A percentile compares a stretch with the other conserved stretches of the same genome.
phyloP scores from a whole-genome alignment of 768 basidiomycete species.

The Candolleomyces aberdarensis region DNA sequence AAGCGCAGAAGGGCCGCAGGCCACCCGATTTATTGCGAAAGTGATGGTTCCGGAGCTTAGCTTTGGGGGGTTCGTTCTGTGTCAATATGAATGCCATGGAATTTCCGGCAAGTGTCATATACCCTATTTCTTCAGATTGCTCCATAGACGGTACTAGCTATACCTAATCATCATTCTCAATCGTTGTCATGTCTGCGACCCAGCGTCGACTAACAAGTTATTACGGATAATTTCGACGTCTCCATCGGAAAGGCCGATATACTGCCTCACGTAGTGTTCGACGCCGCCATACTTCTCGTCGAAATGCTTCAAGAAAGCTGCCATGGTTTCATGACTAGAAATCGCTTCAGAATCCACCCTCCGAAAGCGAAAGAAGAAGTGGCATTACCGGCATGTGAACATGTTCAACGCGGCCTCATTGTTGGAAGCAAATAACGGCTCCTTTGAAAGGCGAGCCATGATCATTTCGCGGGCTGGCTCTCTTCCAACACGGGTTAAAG shows the following conservation, averaged over 20 bases:
- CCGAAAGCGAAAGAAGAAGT: background rate
- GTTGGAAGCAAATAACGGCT: slow-evolving; percentile 72
- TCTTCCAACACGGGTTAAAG: slow-evolving; percentile 73
- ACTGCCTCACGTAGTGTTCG: slow-evolving; percentile 56
- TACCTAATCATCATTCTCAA: background rate
- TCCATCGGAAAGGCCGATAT: slow-evolving; percentile 55
- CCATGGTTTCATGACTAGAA: slow-evolving; percentile 70
- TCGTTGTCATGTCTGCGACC: background rate
- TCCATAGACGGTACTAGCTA: too few relatives aligned
- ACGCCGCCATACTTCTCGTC: slow-evolving; percentile 66
- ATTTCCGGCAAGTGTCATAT: background rate
- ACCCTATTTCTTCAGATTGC: background rate
- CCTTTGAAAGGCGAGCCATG: slow-evolving; percentile 62
- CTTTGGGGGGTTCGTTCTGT: background rate
- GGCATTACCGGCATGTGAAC: slow-evolving; percentile 69
- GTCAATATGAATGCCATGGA: background rate
- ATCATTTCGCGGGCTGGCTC: slow-evolving; percentile 75
- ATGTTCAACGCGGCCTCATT: slow-evolving; percentile 78
- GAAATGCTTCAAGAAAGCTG: slow-evolving; percentile 61
- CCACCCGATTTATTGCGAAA: slow-evolving; percentile 28
- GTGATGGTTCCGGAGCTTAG: background rate
- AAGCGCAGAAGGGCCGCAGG: slow-evolving; percentile 32
- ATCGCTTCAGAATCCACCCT: background rate
- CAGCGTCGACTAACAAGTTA: slow-evolving; percentile 45
- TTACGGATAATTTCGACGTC: slow-evolving; percentile 59